Evolutionary conservation across 768 basidiomycete genomes (phyloP).

Genomic region (Termitomyces sp.): DNA sequence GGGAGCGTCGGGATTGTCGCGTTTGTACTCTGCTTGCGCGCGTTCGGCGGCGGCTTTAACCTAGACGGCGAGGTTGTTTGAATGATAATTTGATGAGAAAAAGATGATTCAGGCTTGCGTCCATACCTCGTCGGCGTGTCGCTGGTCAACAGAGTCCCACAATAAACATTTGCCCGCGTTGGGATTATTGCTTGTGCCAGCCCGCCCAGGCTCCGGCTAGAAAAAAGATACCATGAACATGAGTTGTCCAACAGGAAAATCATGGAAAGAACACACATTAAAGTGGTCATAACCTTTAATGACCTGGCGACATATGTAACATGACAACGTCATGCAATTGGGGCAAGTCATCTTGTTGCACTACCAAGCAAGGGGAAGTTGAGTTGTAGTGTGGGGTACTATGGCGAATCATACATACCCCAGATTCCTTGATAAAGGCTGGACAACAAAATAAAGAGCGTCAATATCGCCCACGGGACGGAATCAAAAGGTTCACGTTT

Average conservation of each 20-base stretch:
- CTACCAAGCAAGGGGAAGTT: conserved; percentile 29
- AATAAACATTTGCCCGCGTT: conserved; percentile 51
- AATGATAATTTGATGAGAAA: neutral
- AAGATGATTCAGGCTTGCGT: neutral
- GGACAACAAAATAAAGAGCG: conserved; percentile 4
- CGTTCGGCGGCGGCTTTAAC: conserved; percentile 65
- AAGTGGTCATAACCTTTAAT: conserved; percentile 82
- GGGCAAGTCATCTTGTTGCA: conserved; percentile 93
- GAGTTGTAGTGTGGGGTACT: neutral
- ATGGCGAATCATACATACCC: conserved; percentile 42
- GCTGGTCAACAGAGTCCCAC: conserved; percentile 65
- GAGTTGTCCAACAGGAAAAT: conserved; percentile 2
- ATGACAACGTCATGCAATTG: conserved; percentile 68
- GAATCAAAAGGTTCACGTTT: conserved; percentile 48
- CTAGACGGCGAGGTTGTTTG: conserved; percentile 30
- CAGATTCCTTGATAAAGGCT: conserved; percentile 80
- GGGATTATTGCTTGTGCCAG: conserved; percentile 19
- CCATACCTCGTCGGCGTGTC: conserved; percentile 64
- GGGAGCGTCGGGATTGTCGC: conserved; percentile 59
- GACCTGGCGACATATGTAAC: conserved; percentile 77
- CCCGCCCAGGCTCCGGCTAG: conserved; percentile 2
- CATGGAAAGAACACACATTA: conserved; percentile 30
- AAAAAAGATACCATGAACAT: conserved; percentile 11
- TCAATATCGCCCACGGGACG: conserved; percentile 1
- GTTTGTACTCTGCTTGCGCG: conserved; percentile 61